These are phyloP conservation scores for Mollisia scopiformis DNA, from an alignment of 2,329 filamentous ascomycete species.

Conservation along the genomic window DNA sequence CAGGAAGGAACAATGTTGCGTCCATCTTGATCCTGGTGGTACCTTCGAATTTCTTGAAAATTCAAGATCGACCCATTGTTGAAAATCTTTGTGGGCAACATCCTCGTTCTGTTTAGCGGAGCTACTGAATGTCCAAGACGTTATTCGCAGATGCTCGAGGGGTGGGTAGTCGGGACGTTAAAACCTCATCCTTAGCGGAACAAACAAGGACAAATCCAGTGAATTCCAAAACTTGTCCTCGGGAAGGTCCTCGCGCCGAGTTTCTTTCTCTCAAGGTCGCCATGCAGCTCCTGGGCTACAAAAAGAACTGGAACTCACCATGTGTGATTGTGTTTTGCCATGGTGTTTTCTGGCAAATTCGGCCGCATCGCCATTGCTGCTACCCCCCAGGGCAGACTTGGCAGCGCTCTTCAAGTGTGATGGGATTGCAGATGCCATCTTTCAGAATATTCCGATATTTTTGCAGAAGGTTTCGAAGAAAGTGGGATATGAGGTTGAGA, in stretches of 20 bases:
- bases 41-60: too few relatives aligned
- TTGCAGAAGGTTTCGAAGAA: not conserved
- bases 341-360: conserved; percentile 69
- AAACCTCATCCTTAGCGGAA: not conserved
- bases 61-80: too few relatives aligned
- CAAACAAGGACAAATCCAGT: not conserved
- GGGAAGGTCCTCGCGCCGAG: not conserved
- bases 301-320: conserved; percentile 63
- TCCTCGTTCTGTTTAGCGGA: too few relatives aligned
- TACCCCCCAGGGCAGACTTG: conserved; percentile 31
- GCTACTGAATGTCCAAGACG: not conserved
- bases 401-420: conserved; percentile 69
- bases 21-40: not conserved
- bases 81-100: too few relatives aligned
- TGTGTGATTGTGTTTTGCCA: conserved; percentile 84
- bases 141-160: not conserved
- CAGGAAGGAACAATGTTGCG: not conserved
- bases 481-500: not conserved
- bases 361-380: conserved; percentile 41
- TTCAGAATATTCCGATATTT: not conserved
- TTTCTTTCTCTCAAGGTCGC: not conserved
- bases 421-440: conserved; percentile 75
- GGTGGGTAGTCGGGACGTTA: not conserved
- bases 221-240: not conserved
- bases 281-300: not conserved